phyloP scores from a whole-genome alignment of 139 green algal species.

The Chlorella sp. region DNA sequence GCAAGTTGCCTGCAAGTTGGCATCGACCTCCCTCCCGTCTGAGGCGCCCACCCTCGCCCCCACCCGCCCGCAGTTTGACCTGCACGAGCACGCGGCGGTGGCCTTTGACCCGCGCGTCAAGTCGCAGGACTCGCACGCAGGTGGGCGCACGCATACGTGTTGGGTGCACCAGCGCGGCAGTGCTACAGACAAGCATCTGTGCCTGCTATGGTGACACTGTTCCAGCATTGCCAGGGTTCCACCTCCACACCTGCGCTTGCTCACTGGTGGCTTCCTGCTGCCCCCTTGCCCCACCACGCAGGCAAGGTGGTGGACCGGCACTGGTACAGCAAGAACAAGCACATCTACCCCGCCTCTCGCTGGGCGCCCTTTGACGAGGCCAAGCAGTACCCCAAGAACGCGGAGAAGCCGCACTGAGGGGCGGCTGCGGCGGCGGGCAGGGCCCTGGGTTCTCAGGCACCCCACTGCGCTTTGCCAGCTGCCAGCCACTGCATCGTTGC shows the following conservation, averaged over 20 bases:
- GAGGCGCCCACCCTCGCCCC: too few relatives aligned
- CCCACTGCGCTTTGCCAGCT: too few relatives aligned
- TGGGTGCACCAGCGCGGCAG: too few relatives aligned
- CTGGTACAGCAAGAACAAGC: slow-evolving; percentile 99
- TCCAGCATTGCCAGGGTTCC: too few relatives aligned
- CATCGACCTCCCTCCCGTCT: too few relatives aligned
- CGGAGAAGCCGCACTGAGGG: not conserved
- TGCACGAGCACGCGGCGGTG: slow-evolving; percentile 88
- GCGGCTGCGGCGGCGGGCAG: too few relatives aligned
- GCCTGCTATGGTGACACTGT: too few relatives aligned
- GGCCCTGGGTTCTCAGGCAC: too few relatives aligned
- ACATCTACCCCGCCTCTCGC: slow-evolving; percentile 96
- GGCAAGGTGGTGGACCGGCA: slow-evolving; percentile 93
- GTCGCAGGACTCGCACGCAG: slow-evolving; percentile 85
- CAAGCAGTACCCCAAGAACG: slow-evolving; percentile 41
- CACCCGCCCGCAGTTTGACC: slow-evolving; percentile 78
- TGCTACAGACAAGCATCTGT: too few relatives aligned
- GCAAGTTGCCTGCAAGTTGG: too few relatives aligned
- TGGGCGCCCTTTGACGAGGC: slow-evolving; percentile 91
- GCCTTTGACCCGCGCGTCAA: slow-evolving; percentile 85
- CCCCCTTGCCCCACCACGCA: not conserved
- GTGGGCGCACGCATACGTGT: too few relatives aligned
- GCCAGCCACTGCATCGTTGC: too few relatives aligned
- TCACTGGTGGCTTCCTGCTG: not conserved
- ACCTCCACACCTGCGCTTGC: not conserved